Conservation (phyloP, 106 monocot genomes). For the Allium cepa region DNA sequence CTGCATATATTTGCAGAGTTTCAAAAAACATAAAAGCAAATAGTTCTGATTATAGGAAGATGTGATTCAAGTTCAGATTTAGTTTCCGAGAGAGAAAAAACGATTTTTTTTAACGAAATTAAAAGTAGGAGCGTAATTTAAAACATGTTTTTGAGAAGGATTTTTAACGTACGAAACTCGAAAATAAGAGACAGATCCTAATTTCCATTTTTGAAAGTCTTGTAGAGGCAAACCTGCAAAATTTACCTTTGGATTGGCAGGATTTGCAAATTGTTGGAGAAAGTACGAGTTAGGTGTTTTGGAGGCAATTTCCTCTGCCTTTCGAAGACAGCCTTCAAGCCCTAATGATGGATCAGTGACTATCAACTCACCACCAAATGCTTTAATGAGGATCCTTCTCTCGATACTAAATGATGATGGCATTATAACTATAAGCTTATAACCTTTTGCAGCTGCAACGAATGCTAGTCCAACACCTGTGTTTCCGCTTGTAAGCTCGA, state of each 20-base stretch:
- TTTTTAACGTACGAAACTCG: no score
- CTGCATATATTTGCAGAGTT: no score
- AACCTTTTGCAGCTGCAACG: conserved; percentile 69
- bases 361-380: conserved; percentile 71
- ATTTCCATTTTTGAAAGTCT: no score
- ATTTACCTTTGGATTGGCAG: conserved; percentile 49
- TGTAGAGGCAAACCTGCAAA: no score
- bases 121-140: no score
- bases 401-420: conserved; percentile 71
- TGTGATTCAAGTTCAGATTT: no score
- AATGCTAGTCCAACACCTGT: conserved; percentile 70
- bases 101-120: no score
- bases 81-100: no score
- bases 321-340: conserved; percentile 66
- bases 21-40: no score
- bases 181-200: no score
- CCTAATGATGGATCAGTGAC: conserved; percentile 68
- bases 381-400: conserved; percentile 70
- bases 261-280: conserved; percentile 84
- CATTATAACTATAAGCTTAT: conserved; percentile 63
- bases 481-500: conserved; percentile 72
- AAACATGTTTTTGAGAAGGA: no score
- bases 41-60: no score
- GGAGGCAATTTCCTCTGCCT: conserved; percentile 65
- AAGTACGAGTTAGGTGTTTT: conserved; percentile 68